Evolutionary conservation across 768 basidiomycete genomes (phyloP), one percentile per base, ranked within the genome.

Genomic region (Cubamyces lactineus): DNA sequence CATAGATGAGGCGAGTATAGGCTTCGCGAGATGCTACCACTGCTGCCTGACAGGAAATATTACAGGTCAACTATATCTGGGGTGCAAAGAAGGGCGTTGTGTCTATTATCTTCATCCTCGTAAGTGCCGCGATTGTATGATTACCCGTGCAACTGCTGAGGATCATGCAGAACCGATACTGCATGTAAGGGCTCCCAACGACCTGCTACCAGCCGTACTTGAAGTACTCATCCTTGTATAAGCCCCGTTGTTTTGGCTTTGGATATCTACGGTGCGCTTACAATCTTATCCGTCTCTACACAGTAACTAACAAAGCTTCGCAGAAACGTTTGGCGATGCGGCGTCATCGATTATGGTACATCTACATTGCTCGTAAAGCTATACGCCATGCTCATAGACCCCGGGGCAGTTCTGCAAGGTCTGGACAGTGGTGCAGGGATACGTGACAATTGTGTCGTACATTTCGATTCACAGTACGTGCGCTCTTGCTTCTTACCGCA

Each of bases 401-500:
- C 30, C 9, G 34, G 13, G 41, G 19, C 2, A 72, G 71, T 69
- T 72, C 52, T 72, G 71, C 59, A 65, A 65, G 41, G 60, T 66
- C 2, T 72, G 71, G 71, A 72, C 71, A 7, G 58, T 62, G 1
- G 21, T 69, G 9, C 71, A 72, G 42, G 64, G 69, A 63, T 69
- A 68, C 30, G 54, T 72, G 38, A 72, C 71, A 17, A 65, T 72
- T 50, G 62, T 60, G 3, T 72, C 71, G 6, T 72, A 69, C 65
- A 70, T 72, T 46, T 70, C 68, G 19, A 70, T 72, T n/a, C 71
- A 72, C 34, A 59, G 71, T 72, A 41, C 17, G 48, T 41, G 8
- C 8, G 8, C 12, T 12, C n/a, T 52, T 23, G 11, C 19, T 43
- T 12, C n/a, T 5, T 39, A 5, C 23, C 28, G 21, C 24, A 24